Percentiles rank a stretch among this genome's conserved stretches.
These are phyloP conservation scores for Colletotrichum coccodes DNA, from an alignment of 2,329 filamentous ascomycete species.

Conservation along the genomic window DNA sequence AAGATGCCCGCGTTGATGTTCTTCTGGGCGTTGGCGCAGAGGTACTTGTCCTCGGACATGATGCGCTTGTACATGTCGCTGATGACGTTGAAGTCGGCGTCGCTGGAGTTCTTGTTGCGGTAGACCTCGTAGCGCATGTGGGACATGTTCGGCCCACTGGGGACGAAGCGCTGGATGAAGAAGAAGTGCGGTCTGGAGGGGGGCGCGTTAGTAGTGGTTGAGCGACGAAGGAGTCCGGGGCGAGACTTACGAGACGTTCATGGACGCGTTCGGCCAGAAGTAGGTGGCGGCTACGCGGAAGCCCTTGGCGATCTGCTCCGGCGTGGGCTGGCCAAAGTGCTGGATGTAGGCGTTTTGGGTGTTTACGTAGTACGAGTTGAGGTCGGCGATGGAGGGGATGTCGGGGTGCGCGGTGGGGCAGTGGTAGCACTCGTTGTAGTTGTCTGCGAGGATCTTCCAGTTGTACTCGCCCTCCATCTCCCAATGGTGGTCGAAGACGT, in stretches of 20 bases:
- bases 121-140: constrained; percentile 72
- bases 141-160: constrained; percentile 58
- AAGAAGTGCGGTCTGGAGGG: constrained; percentile 65
- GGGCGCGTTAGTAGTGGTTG: background rate
- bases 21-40: constrained; percentile 67
- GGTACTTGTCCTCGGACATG: constrained; percentile 72
- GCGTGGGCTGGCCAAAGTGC: constrained; percentile 57
- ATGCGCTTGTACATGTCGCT: constrained; percentile 70
- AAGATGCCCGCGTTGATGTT: constrained; percentile 72
- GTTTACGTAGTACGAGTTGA: constrained; percentile 64
- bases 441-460: constrained; percentile 70
- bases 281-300: constrained; percentile 58
- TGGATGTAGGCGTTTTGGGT: constrained; percentile 59
- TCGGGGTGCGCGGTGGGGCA: constrained; percentile 69
- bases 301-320: constrained; percentile 58
- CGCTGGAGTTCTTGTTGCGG: constrained; percentile 68
- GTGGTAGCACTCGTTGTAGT: constrained; percentile 76
- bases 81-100: constrained; percentile 67
- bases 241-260: constrained; percentile 58
- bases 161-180: constrained; percentile 72
- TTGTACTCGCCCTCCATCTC: constrained; percentile 67
- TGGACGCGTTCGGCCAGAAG: constrained; percentile 62
- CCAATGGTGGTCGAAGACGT: constrained; percentile 67
- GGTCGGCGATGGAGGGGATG: constrained; percentile 65
- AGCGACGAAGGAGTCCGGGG: background rate